Base-by-base conservation (phyloP, 768 basidiomycete genomes). In the Coprinopsis strossmayeri region DNA sequence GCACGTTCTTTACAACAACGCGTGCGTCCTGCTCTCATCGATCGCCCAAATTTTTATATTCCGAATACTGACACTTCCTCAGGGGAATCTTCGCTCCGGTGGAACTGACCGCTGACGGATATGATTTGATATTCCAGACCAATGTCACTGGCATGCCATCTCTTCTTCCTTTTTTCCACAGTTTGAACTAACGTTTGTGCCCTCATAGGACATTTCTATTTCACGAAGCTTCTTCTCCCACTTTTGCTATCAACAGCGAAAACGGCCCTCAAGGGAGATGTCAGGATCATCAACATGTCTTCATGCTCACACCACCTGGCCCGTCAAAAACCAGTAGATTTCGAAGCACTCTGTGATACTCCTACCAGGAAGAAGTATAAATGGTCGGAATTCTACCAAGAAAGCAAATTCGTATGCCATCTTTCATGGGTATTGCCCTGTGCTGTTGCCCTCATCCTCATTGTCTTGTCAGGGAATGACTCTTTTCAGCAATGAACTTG, bases 91-190 rank as follows among this genome's bases (percentile, higher is more conserved):
- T 58, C 3, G 62, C 72, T 27, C 71, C 77, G 0, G 55, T 70
- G 1, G 69, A 70, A 1, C 35, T 61, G 27, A 30, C 77, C 10
- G 78, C 79, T 1, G 67, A 80, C 39, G 77, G 78, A 12, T 79
- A 78, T 54, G 81, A 82, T 55, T 61, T 75, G 5, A 73, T 77
- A 55, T 77, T 78, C 39, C 77, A 78, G 5, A 75, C 72, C 3
- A 80, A 80, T 49, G 74, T 72, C 3, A 67, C 77, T 12, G 76
- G 76, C 71, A 52, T 17, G 23, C n/a, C 56, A 61, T 3, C 61
- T 40, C 11, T 15, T 28, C 11, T 25, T 18, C 15, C 64, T 27
- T 61, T 9, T 13, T 10, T 27, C 27, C 30, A 32, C 7, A 7
- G 30, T 32, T 15, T 32, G 30, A 32, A 24, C 40, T 23, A 59